A percentile compares a stretch with the other conserved stretches of the same genome.
These are phyloP conservation scores for Colletotrichum sublineola DNA, from an alignment of 2,329 filamentous ascomycete species.

Conservation along the genomic window DNA sequence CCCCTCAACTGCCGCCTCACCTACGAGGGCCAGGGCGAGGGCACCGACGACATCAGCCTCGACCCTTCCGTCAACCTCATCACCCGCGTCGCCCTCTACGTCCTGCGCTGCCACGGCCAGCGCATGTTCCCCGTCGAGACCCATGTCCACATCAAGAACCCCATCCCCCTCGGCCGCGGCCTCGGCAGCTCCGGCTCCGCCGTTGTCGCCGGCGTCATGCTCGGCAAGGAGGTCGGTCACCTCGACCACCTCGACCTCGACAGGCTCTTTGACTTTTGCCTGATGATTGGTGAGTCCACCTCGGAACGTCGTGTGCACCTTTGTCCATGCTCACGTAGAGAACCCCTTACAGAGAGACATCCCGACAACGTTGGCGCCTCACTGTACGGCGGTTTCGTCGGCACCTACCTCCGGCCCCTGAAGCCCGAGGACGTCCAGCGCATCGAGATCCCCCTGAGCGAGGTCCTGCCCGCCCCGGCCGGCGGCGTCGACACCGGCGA, in stretches of 20 bases:
- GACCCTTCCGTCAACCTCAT: conserved; percentile 91
- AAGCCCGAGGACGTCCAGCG: conserved; percentile 89
- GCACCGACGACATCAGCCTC: conserved; percentile 79
- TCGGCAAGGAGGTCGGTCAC: conserved; percentile 89
- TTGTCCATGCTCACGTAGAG: background rate
- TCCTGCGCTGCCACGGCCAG: conserved; percentile 91
- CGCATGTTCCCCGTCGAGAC: conserved; percentile 87
- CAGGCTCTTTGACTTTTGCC: conserved; percentile 91
- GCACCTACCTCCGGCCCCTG: conserved; percentile 94
- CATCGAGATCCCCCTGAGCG: conserved; percentile 92
- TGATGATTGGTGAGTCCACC: conserved; percentile 84
- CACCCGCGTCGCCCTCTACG: conserved; percentile 93
- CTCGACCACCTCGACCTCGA: conserved; percentile 77
- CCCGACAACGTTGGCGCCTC: conserved; percentile 96
- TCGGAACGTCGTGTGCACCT: too few relatives aligned
- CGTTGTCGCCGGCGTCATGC: conserved; percentile 93
- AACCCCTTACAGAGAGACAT: conserved; percentile 73
- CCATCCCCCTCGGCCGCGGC: conserved; percentile 91
- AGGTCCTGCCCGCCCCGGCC: conserved; percentile 90
- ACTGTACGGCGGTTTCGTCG: conserved; percentile 95
- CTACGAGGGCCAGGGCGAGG: conserved; percentile 87
- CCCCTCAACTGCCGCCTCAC: conserved; percentile 90
- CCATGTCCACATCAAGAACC: conserved; percentile 94
- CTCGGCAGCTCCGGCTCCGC: conserved; percentile 96
- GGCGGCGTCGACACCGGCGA: conserved; percentile 92